Evolutionary conservation across 305 asterid genomes (phyloP), one percentile per base, ranked within the genome.

Genomic region (Fraxinus ornus): DNA sequence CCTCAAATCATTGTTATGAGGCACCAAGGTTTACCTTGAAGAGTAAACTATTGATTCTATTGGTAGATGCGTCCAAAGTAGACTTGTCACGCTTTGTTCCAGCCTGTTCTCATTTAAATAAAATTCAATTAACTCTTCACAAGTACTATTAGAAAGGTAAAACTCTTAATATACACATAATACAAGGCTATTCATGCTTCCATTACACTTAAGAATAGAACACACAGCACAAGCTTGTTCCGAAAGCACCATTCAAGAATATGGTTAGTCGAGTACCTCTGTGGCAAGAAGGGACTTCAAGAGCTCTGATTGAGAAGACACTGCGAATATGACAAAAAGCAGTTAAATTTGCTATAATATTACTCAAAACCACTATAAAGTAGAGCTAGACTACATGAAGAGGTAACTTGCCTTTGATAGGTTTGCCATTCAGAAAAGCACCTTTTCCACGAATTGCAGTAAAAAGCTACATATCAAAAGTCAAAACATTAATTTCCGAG

Each of bases 201-300:
- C 9, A 28, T 17, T 32, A 55, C 28, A 9, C 36, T 73, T 12
- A 37, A 77, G 35, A 77, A 83, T 39, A 24, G 49, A 24, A 79
- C 24, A 26, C 19, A 12, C 55, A 3, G n/a, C n/a, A 17, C 62
- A 4, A 7, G 2, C 62, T 49, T 49, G 21, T 49, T 49, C 21
- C 2, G 7, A 49, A 49, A 49, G 60, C 60, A 49, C 21, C 21
- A 66, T 35, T 49, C 33, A 64, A 77, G 2, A 37, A 64, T 22
- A 52, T 13, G 76, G 75, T 88, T 74, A 47, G 78, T 70, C 57
- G 30, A 79, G 62, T 89, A 95, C 99, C 98, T 92, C 99, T 15
- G 98, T 96, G 80, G 86, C 87, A 80, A 89, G 91, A 82, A 89
- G 89, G 26, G 91, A 85, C 79, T 85, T 85, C 84, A 89, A 77